A percentile compares a stretch with the other conserved stretches of the same genome.
These are phyloP conservation scores for Angophora floribunda DNA, from an alignment of 345 rosid genomes.

Conservation along the genomic window DNA sequence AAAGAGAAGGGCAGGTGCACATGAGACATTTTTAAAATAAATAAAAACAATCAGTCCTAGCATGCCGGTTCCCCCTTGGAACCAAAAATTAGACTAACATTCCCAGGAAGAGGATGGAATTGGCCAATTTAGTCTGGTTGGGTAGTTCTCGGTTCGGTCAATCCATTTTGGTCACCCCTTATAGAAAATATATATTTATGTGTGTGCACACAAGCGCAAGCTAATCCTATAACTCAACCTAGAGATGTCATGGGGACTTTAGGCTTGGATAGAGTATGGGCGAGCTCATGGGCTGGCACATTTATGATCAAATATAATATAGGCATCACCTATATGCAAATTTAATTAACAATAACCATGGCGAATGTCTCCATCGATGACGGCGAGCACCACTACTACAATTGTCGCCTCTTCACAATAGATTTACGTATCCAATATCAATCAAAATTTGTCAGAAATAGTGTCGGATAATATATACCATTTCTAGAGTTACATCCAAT, in stretches of 20 bases:
- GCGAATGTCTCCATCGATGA: neutral
- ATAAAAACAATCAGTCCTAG: neutral
- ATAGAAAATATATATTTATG: neutral
- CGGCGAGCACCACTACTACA: neutral
- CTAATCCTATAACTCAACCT: neutral
- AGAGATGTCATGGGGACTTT: neutral
- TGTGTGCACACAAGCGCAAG: accelerated
- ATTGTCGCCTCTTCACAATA: neutral
- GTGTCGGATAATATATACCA: neutral
- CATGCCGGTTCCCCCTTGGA: accelerated
- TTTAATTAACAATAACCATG: neutral
- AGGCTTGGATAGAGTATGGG: accelerated
- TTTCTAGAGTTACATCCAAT: accelerated
- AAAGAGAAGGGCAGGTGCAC: accelerated
- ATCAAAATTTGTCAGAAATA: neutral
- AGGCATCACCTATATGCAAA: neutral
- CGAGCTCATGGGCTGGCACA: accelerated
- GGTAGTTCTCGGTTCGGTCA: accelerated
- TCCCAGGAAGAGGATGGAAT: accelerated
- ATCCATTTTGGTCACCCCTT: accelerated
- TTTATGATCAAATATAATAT: neutral
- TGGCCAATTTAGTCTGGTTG: accelerated
- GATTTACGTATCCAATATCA: neutral
- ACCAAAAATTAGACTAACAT: accelerated
- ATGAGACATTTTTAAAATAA: no score